A percentile compares a stretch with the other conserved stretches of the same genome.
Conservation (phyloP, 164 flowering plant species). For the Litsea cubeba region DNA sequence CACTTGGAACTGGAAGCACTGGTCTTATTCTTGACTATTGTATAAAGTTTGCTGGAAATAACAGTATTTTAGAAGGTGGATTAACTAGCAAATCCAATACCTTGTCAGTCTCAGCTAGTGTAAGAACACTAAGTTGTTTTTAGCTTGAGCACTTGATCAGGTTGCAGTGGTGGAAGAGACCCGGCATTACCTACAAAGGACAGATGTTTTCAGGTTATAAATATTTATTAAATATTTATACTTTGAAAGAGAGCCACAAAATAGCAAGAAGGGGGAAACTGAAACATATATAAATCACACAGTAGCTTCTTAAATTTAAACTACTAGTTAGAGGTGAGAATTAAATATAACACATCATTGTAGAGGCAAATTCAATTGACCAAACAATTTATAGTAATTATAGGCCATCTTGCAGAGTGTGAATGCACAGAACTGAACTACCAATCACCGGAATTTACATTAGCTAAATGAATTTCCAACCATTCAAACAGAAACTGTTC, state of each 20-base stretch:
- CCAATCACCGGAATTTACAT: neutral
- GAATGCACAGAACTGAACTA: neutral
- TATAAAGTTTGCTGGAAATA: neutral
- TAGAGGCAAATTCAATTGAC: neutral
- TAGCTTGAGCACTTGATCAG: conserved; percentile 86
- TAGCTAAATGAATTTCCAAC: neutral
- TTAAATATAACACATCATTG: neutral
- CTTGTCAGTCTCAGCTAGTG: conserved; percentile 59
- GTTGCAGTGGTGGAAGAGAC: conserved; percentile 54
- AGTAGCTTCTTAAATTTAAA: too few species aligned
- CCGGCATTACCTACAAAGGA: conserved; percentile 39
- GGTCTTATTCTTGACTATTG: neutral
- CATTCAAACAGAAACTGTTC: neutral
- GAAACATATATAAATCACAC: too few species aligned
- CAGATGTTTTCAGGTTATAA: neutral
- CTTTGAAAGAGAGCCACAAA: neutral
- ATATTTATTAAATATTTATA: too few species aligned
- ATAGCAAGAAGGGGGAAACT: too few species aligned
- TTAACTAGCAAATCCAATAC: conserved; percentile 16
- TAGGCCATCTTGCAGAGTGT: neutral
- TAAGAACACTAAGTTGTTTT: conserved; percentile 93
- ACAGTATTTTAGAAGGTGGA: neutral
- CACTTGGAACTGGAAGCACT: neutral
- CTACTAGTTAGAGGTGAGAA: neutral
- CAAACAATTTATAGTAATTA: neutral